Percentiles rank a stretch among this genome's conserved stretches.
phyloP scores from a whole-genome alignment of 345 rosid species.

The Limnanthes douglasii region DNA sequence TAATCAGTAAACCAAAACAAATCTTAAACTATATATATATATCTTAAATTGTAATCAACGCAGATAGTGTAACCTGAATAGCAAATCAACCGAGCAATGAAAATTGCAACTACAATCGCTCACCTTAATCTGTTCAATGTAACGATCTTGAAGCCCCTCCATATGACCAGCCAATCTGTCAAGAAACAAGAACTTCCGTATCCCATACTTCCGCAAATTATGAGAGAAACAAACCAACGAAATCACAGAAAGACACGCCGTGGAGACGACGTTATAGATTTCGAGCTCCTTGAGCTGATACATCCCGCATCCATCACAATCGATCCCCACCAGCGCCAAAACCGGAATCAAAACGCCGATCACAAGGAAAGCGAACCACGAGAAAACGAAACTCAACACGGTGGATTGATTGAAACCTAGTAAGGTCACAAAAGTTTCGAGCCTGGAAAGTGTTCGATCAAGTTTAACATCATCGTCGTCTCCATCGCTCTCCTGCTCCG shows the following conservation, averaged over 20 bases:
- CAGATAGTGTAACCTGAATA: too few relatives aligned
- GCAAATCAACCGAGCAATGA: too few relatives aligned
- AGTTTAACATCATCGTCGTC: constrained; percentile 31
- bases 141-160: constrained; percentile 29
- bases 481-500: constrained; percentile 4
- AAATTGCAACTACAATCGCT: constrained; percentile 1
- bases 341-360: constrained; percentile 56
- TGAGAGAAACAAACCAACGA: constrained; percentile 64
- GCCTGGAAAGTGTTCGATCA: constrained; percentile 21
- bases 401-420: constrained; percentile 69
- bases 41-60: too few relatives aligned
- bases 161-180: constrained; percentile 47
- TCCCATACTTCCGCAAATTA: constrained; percentile 68
- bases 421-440: constrained; percentile 35
- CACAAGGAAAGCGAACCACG: constrained; percentile 47
- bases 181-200: constrained; percentile 57
- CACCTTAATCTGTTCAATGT: constrained; percentile 57
- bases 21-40: too few relatives aligned
- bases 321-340: constrained; percentile 34
- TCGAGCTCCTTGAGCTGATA: constrained; percentile 61
- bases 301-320: constrained; percentile 33
- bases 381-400: constrained; percentile 21
- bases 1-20: neutral
- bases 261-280: constrained; percentile 59
- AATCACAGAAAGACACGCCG: constrained; percentile 63